phyloP scores from a whole-genome alignment of 2,329 filamentous ascomycete genomes.

The Colletotrichum viniferum region DNA sequence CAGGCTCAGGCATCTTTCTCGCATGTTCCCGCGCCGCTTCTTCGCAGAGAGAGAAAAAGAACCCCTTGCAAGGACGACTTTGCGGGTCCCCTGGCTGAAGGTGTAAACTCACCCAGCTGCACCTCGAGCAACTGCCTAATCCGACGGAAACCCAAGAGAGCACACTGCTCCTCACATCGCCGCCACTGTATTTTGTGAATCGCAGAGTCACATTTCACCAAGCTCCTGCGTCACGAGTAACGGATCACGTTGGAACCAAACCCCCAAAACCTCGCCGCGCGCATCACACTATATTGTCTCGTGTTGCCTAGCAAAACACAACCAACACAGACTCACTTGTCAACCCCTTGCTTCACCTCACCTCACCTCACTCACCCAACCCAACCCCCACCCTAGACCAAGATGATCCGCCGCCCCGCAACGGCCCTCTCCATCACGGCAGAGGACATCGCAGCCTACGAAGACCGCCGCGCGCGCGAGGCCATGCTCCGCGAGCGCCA shows the following conservation, averaged over 20 bases:
- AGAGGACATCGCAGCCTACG: slow-evolving; percentile 73
- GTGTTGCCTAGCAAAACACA: neutral
- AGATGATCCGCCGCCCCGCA: slow-evolving; percentile 70
- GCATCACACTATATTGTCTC: neutral
- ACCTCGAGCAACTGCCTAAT: neutral
- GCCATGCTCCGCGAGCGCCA: slow-evolving; percentile 27
- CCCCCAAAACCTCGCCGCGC: neutral
- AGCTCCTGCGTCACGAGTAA: neutral
- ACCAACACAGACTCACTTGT: neutral
- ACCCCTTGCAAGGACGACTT: neutral
- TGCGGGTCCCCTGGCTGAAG: neutral
- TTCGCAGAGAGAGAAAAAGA: neutral
- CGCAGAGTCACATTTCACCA: neutral
- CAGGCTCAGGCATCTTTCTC: neutral
- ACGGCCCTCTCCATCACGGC: slow-evolving; percentile 72
- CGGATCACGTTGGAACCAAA: neutral
- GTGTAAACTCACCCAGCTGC: neutral
- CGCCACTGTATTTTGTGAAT: neutral
- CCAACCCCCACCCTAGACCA: slow-evolving; percentile 6
- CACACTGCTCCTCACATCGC: neutral
- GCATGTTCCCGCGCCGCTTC: neutral
- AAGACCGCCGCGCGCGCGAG: slow-evolving; percentile 61
- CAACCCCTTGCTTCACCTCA: neutral
- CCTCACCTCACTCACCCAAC: neutral
- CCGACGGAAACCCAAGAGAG: neutral